phyloP scores from a whole-genome alignment of 257 asterid species.

The Fraxinus anomala region DNA sequence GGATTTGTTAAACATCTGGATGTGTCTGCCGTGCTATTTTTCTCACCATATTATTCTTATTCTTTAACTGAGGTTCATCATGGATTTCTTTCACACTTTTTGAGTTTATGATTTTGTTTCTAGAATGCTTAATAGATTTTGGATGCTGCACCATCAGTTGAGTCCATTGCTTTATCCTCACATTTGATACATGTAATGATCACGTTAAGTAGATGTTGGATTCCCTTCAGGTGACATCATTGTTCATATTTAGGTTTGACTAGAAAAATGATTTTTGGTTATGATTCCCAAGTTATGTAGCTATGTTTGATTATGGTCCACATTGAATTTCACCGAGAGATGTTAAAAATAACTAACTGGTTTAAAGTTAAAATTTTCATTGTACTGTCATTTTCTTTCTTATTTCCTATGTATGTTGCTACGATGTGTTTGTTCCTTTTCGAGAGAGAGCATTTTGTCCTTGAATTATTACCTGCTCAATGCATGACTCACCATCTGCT shows the following conservation, averaged over 20 bases:
- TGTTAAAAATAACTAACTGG: too few relatives aligned
- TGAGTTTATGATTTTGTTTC: not conserved
- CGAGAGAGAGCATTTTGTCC: slow-evolving; percentile 11
- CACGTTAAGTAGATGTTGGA: not conserved
- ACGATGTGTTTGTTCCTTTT: slow-evolving; percentile 6
- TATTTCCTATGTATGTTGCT: slow-evolving; percentile 1
- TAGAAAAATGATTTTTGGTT: not conserved
- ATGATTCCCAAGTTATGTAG: not conserved
- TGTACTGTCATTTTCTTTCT: slow-evolving; percentile 15
- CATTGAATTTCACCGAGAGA: too few relatives aligned
- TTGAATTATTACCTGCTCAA: slow-evolving; percentile 26
- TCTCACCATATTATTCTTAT: not conserved
- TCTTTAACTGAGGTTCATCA: not conserved
- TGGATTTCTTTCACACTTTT: not conserved
- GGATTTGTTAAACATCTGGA: not conserved
- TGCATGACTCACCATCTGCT: slow-evolving; percentile 24
- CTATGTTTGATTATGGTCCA: too few relatives aligned
- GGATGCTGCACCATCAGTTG: not conserved
- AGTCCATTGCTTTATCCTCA: not conserved
- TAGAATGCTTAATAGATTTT: not conserved
- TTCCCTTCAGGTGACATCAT: not conserved
- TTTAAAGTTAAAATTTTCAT: not conserved
- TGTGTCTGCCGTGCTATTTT: not conserved
- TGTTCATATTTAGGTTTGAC: not conserved
- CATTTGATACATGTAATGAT: slow-evolving; percentile 4